Base-by-base conservation (phyloP, 305 asterid species). In the Fraxinus velutina region DNA sequence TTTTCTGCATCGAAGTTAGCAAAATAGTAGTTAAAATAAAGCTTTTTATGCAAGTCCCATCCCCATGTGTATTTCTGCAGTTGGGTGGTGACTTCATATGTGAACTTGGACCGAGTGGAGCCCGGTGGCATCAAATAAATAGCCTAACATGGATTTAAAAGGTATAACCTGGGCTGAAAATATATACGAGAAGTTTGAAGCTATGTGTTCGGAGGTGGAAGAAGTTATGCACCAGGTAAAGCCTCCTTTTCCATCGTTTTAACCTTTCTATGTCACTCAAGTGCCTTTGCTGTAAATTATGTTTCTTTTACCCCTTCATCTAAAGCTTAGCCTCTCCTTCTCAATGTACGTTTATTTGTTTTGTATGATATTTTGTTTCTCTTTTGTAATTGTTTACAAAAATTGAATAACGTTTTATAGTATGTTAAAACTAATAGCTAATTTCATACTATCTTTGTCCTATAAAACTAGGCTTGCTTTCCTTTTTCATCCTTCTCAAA, bases 141-240 rank as follows among this genome's bases (percentile, higher is more conserved):
- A 55, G 50, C 82, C 37, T 70, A 24, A 76, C 19, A 93, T 94
- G 98, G 97, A 93, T 83, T 81, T 90, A 79, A 90, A 91, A 86
- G 93, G 91, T 82, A 80, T 93, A 86, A 80, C 89, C 15, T 94
- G 98, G 98, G 92, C 91, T 39, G 98, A 93, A 64, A 92, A 91
- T 78, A 79, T 92, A 80, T 93, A 89, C 71, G 89, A 92, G 81
- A 92, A 90, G 87, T 89, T 93, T 76, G 97, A 93, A 88, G 90
- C 94, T 37, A 89, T 93, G 97, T 91, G 97, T 81, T 81, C 91
- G 88, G 98, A 93, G 88, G 90, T 90, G 85, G 96, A 94, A 86
- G 98, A 93, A 82, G 94, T 84, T 82, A 88, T 94, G 91, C 88
- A 90, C 36, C 90, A 91, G 98, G 98, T 94, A 83, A 78, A 60